A percentile compares a stretch with the other conserved stretches of the same genome.
phyloP scores from a whole-genome alignment of 1,284 basidiomycete species.

The Pterulicium gracile region DNA sequence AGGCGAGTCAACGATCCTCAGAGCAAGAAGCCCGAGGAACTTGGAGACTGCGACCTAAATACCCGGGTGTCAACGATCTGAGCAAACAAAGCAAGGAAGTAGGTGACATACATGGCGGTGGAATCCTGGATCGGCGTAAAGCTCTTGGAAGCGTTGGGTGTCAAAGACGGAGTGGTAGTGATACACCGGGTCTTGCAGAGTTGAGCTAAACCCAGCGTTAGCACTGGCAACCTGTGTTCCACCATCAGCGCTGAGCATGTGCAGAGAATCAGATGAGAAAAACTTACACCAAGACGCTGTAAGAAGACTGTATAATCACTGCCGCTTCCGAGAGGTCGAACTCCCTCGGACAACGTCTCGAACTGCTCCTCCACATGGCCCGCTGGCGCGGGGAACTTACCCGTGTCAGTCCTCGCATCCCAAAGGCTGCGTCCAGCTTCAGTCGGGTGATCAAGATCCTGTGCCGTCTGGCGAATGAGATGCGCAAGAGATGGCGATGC shows the following conservation, averaged over 20 bases:
- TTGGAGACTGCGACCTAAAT: conserved; percentile 53
- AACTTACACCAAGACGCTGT: conserved; percentile 37
- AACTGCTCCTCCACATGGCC: conserved; percentile 15
- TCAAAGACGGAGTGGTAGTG: conserved; percentile 77
- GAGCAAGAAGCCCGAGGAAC: conserved; percentile 48
- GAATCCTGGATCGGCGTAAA: conserved; percentile 68
- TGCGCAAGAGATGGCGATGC: conserved; percentile 64
- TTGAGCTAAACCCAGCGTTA: conserved; percentile 38
- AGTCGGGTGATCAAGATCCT: conserved; percentile 47
- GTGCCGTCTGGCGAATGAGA: conserved; percentile 47
- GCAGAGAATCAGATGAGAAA: not conserved
- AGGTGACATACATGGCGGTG: conserved; percentile 40
- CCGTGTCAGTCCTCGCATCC: conserved; percentile 37
- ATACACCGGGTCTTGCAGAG: conserved; percentile 50
- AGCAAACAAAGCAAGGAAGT: not conserved
- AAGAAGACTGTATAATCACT: conserved; percentile 72
- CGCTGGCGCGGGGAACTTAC: conserved; percentile 23
- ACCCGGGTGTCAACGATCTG: not conserved
- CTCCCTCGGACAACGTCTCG: conserved; percentile 14
- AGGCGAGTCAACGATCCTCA: conserved; percentile 51
- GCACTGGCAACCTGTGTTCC: conserved; percentile 35
- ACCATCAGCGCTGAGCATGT: too few relatives aligned
- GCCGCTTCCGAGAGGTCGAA: conserved; percentile 41
- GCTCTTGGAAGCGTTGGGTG: conserved; percentile 58
- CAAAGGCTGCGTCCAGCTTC: conserved; percentile 28